Evolutionary conservation across 192 early-diverging fungal species (phyloP), one percentile per base, ranked within the genome.

Genomic region (Linnemannia zychae): DNA sequence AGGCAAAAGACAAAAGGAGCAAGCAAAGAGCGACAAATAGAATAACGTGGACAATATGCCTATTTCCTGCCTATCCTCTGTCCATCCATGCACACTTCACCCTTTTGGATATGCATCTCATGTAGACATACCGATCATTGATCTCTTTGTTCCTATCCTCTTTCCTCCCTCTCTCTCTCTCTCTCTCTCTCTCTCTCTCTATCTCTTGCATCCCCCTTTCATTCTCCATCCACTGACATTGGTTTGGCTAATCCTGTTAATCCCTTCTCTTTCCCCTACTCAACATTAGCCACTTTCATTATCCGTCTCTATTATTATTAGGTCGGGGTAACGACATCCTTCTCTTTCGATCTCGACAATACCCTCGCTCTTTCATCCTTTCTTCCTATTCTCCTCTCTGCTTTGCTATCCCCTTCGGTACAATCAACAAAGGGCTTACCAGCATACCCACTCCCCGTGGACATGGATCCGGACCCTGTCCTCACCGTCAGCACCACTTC

Each of bases 391-490:
- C 9, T 46, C 34, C 36, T 9, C 9, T 44, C n/a, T 9, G 37
- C 33, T 33, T 28, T 53, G 31, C 9, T 9, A 9, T 44, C 40
- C 40, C 40, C 9, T 44, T 44, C 40, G 40, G 9, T n/a, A 18
- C 53, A 63, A n/a, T 11, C 36, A 20, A 20, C 20, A 40, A 36
- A 40, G 22, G 18, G 33, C 28, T 20, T n/a, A 46, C 46, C 24
- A 33, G n/a, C 47, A 44, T 47, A 68, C 37, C 44, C 24, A 7
- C 65, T 24, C 40, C 48, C 67, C 76, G 74, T 76, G 80, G 74
- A 75, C 67, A 75, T 81, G 80, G 80, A 81, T 60, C 60, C 69
- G 40, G 74, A 76, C 53, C 69, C 71, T 52, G 74, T 65, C 80
- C 74, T 71, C 74, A 37, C 74, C 69, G 38, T 48, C 48, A n/a